Conservation (phyloP, 2,329 filamentous ascomycete genomes). For the Aspergillus sclerotialis region DNA sequence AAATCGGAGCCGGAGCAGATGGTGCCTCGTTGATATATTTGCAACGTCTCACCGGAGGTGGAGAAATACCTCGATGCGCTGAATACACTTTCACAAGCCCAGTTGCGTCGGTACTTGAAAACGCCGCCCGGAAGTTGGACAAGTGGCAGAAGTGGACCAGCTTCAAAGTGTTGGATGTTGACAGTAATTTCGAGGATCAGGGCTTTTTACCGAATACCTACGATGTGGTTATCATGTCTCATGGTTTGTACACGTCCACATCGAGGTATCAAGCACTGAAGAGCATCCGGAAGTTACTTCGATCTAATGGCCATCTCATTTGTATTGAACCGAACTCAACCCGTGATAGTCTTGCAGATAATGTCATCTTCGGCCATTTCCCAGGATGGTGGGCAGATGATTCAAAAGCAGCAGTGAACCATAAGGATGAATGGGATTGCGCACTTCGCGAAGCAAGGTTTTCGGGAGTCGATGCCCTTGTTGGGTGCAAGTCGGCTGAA, state of each 20-base stretch:
- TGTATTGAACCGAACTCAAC: slow-evolving; percentile 6
- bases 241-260: slow-evolving; percentile 9
- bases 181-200: slow-evolving; percentile 2
- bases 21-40: slow-evolving; percentile 10
- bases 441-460: slow-evolving; percentile 2
- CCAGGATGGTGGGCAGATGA: slow-evolving; percentile 5
- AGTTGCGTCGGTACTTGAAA: slow-evolving; percentile 1
- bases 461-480: neutral
- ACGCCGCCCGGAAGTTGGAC: slow-evolving; percentile 1
- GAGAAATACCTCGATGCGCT: slow-evolving; percentile 3
- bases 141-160: slow-evolving; percentile 6
- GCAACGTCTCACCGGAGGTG: neutral
- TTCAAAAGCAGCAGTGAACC: too few relatives aligned
- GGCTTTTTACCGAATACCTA: slow-evolving; percentile 4
- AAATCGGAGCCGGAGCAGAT: slow-evolving; percentile 13
- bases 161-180: slow-evolving; percentile 8
- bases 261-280: slow-evolving; percentile 4
- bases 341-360: slow-evolving; percentile 4
- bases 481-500: too few relatives aligned
- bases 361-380: slow-evolving; percentile 6
- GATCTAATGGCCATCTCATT: slow-evolving; percentile 11
- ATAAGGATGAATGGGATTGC: neutral
- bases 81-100: slow-evolving; percentile 11
- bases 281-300: slow-evolving; percentile 11
- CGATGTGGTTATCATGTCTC: slow-evolving; percentile 12